Base-by-base conservation (phyloP, 352 stramenopile genomes). In the Globisporangium echinulatum region DNA sequence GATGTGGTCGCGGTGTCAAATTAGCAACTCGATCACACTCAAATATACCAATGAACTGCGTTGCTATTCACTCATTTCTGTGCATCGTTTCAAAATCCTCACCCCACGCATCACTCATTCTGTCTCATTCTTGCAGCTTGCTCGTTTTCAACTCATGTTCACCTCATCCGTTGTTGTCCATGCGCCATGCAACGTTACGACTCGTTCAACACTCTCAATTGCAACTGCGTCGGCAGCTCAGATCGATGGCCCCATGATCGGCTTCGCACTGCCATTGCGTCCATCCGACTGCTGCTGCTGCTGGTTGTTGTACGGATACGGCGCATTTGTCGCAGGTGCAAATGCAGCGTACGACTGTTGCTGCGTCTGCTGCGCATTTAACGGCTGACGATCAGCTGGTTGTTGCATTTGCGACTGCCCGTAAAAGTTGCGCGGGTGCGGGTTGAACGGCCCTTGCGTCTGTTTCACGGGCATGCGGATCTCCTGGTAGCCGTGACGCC, bases 391-490 rank as follows among this genome's bases (percentile, higher is more conserved):
- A 37, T 74, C 62, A 7, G 53, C 50, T 36, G 10, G 25, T 5
- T 54, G 49, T 36, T 39, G 49, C 49, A 46, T n/a, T 11, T 58
- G 54, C 46, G 58, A 42, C 47, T 77, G 70, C 40, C 71, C 63
- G 50, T 75, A 75, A 66, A 87, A 89, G 73, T 92, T 89, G 58
- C 82, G 79, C 49, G 79, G 79, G 69, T 92, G 79, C 56, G 84
- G 77, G 59, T 90, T 93, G 72, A 88, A 90, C 51, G 77, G 77
- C 58, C 88, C 79, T 54, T 63, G 47, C 44, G 75, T 67, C 59
- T 82, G 74, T 52, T 83, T 84, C 63, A 93, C 64, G 1, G 84
- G 84, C 84, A 93, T 93, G 17, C 81, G 85, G 56, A 93, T 93
- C 68, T 93, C 79, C 64, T 93, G 81, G 66, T 91, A 93, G 25